Evolutionary conservation across 345 rosid species (phyloP).

Genomic region (Bruguiera gymnorhiza): DNA sequence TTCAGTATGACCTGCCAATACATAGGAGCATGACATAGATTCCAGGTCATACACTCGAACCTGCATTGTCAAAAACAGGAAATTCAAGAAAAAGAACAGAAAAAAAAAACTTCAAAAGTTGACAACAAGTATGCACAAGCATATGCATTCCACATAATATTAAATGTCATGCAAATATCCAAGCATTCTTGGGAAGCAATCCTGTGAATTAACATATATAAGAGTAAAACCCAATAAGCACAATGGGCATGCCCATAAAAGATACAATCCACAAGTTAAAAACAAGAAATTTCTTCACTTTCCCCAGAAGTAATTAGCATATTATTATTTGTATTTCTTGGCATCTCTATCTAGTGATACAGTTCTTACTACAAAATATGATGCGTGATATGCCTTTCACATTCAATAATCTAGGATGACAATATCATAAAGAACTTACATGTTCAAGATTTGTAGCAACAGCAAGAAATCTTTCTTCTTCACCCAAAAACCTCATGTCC

Average conservation of each 20-base stretch:
- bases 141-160: constrained; percentile 4
- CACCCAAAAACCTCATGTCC: constrained; percentile 89
- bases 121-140: constrained; percentile 6
- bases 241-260: too few species aligned
- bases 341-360: not conserved
- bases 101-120: constrained; percentile 1
- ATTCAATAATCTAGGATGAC: not conserved
- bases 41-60: constrained; percentile 83
- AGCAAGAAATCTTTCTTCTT: constrained; percentile 80
- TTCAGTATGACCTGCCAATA: constrained; percentile 79
- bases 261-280: too few species aligned
- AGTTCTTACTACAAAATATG: not conserved
- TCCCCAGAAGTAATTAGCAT: too few species aligned
- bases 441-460: constrained; percentile 95
- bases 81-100: constrained; percentile 15
- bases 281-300: too few species aligned
- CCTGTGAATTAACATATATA: too few species aligned
- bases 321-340: too few species aligned
- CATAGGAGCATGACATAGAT: constrained; percentile 92
- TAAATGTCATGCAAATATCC: not conserved
- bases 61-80: constrained; percentile 39
- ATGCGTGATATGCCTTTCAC: not conserved
- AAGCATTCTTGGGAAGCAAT: not conserved
- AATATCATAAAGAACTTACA: constrained; percentile 32
- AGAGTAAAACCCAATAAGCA: too few species aligned